Evolutionary conservation across 768 basidiomycete genomes (phyloP).

Genomic region (Cubamyces lactineus): DNA sequence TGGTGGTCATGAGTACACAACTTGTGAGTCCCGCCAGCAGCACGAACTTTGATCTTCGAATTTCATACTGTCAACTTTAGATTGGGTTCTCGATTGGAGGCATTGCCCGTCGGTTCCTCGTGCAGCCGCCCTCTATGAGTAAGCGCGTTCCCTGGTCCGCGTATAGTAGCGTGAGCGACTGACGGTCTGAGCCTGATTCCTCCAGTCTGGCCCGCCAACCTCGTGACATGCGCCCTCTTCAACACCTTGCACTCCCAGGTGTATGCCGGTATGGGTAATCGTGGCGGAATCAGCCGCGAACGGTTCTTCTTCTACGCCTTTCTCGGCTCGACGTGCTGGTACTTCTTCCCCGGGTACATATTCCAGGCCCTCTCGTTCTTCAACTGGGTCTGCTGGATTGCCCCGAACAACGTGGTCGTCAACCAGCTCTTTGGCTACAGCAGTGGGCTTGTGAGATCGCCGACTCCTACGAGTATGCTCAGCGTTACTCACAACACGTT

Average conservation of each 20-base stretch:
- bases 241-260: slow-evolving; percentile 76
- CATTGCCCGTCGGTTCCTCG: slow-evolving; percentile 74
- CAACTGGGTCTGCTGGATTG: slow-evolving; percentile 75
- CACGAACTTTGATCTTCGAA: not conserved
- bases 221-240: slow-evolving; percentile 75
- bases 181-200: not conserved
- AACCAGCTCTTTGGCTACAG: slow-evolving; percentile 60
- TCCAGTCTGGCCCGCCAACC: slow-evolving; percentile 70
- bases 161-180: not conserved
- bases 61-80: slow-evolving; percentile 33
- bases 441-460: slow-evolving; percentile 14
- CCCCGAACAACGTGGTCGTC: slow-evolving; percentile 42
- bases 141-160: slow-evolving; percentile 11
- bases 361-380: slow-evolving; percentile 84
- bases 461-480: slow-evolving; percentile 21
- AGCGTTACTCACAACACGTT: slow-evolving; percentile 7
- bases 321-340: slow-evolving; percentile 60
- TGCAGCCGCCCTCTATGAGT: slow-evolving; percentile 57
- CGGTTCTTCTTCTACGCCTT: slow-evolving; percentile 76
- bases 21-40: slow-evolving; percentile 51
- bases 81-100: slow-evolving; percentile 88
- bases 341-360: slow-evolving; percentile 73
- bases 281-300: slow-evolving; percentile 69
- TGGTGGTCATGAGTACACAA: slow-evolving; percentile 80
- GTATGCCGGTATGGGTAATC: slow-evolving; percentile 64